Evolutionary conservation across 352 stramenopile genomes (phyloP).

Genomic region (Elongisporangium prolatum): DNA sequence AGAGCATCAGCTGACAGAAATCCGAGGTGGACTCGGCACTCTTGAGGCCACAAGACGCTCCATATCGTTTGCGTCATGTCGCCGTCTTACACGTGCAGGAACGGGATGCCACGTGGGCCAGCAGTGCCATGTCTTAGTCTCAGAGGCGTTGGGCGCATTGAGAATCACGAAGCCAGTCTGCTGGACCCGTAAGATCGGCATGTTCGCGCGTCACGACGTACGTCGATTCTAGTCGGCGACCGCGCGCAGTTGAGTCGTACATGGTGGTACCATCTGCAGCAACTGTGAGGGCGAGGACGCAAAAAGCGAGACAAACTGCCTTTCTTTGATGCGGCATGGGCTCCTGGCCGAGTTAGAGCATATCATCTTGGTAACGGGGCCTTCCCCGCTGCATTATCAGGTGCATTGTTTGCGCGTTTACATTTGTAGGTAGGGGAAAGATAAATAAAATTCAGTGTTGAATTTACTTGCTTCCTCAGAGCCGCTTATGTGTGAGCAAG

Average conservation of each 20-base stretch:
- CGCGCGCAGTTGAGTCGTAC: slow-evolving; percentile 91
- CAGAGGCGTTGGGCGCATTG: slow-evolving; percentile 76
- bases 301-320: slow-evolving; percentile 90
- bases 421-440: no score
- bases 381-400: no score
- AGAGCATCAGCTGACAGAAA: slow-evolving; percentile 62
- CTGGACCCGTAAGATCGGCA: slow-evolving; percentile 90
- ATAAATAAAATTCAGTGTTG: no score
- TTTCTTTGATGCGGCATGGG: slow-evolving; percentile 50
- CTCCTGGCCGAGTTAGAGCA: slow-evolving; percentile 42
- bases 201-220: slow-evolving; percentile 91
- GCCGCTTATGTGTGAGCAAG: no score
- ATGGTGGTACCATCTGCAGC: slow-evolving; percentile 92
- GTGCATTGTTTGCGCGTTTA: no score
- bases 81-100: slow-evolving; percentile 93
- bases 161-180: slow-evolving; percentile 90
- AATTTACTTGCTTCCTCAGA: no score
- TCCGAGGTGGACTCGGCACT: slow-evolving; percentile 33
- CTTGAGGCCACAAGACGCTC: slow-evolving; percentile 42
- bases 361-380: slow-evolving; percentile 51
- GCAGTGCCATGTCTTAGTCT: slow-evolving; percentile 91
- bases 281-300: slow-evolving; percentile 81
- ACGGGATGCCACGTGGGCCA: slow-evolving; percentile 90
- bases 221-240: slow-evolving; percentile 78
- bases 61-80: slow-evolving; percentile 88